A percentile compares a stretch with the other conserved stretches of the same genome.
Evolutionary conservation across 805 yeast genomes (phyloP).

Genomic region (Kodamaea hsintzibuensis): DNA sequence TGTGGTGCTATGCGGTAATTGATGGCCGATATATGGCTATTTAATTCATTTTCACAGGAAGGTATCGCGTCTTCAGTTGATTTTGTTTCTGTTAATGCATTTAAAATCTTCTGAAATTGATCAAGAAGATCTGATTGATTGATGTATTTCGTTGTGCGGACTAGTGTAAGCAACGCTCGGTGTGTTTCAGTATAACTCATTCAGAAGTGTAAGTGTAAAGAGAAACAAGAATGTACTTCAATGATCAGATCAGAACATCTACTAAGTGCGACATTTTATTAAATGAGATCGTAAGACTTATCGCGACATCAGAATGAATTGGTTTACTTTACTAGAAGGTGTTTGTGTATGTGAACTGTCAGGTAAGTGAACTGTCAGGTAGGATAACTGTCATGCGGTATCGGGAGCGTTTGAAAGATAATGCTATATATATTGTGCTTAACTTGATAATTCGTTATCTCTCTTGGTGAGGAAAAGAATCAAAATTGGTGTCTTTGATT

Average conservation of each 20-base stretch:
- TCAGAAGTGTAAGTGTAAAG: too few species aligned
- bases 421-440: too few species aligned
- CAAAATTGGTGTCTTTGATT: too few species aligned
- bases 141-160: slow-evolving; percentile 27
- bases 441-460: too few species aligned
- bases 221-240: too few species aligned
- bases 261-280: background rate
- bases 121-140: slow-evolving; percentile 21
- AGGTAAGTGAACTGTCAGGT: too few species aligned
- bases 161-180: slow-evolving; percentile 29
- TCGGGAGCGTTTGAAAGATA: too few species aligned
- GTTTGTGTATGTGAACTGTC: too few species aligned
- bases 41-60: slow-evolving; percentile 11
- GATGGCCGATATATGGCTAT: slow-evolving; percentile 26
- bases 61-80: background rate
- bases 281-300: background rate
- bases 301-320: background rate
- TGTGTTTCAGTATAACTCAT: slow-evolving; percentile 15
- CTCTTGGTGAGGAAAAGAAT: too few species aligned
- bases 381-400: too few species aligned
- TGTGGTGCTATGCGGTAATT: slow-evolving; percentile 33
- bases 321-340: too few species aligned
- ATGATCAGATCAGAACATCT: too few species aligned
- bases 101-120: slow-evolving; percentile 20
- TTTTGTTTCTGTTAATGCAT: slow-evolving; percentile 13